A percentile compares a stretch with the other conserved stretches of the same genome.
phyloP scores from a whole-genome alignment of 2,329 filamentous ascomycete species.

The Teratosphaeria gauchensis region DNA sequence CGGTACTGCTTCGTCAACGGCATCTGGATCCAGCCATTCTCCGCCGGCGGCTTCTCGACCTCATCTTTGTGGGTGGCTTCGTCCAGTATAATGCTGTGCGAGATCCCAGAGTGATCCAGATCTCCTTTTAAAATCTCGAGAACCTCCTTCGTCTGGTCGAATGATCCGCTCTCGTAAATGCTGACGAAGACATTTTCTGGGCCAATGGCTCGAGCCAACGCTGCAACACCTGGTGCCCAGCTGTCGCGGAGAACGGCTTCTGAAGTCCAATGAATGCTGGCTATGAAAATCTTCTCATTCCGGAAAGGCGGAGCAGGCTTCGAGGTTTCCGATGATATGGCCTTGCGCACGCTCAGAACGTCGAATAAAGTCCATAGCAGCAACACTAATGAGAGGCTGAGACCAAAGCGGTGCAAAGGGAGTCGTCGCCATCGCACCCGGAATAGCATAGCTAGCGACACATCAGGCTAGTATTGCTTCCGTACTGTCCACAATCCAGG shows the following conservation, averaged over 20 bases:
- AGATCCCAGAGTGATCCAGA: slow-evolving; percentile 44
- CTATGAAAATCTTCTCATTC: slow-evolving; percentile 49
- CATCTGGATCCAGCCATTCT: slow-evolving; percentile 57
- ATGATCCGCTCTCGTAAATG: slow-evolving; percentile 59
- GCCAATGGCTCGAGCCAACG: slow-evolving; percentile 49
- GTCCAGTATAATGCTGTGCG: slow-evolving; percentile 48
- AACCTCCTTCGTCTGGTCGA: slow-evolving; percentile 56
- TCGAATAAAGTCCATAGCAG: slow-evolving; percentile 15
- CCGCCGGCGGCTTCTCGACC: slow-evolving; percentile 39
- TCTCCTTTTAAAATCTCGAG: slow-evolving; percentile 47
- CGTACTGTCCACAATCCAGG: background rate
- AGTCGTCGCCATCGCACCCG: background rate
- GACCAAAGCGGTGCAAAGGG: background rate
- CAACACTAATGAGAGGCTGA: slow-evolving; percentile 6
- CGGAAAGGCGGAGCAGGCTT: slow-evolving; percentile 9
- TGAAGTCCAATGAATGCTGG: slow-evolving; percentile 60
- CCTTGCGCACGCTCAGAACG: slow-evolving; percentile 10
- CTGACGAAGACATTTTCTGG: slow-evolving; percentile 58
- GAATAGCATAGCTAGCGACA: background rate
- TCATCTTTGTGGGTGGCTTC: slow-evolving; percentile 48
- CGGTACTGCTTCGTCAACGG: slow-evolving; percentile 20
- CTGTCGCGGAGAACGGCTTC: slow-evolving; percentile 49
- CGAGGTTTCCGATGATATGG: slow-evolving; percentile 8
- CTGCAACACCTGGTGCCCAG: slow-evolving; percentile 54
- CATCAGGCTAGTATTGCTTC: background rate